A percentile compares a stretch with the other conserved stretches of the same genome.
phyloP scores from a whole-genome alignment of 2,329 filamentous ascomycete species.

The Colletotrichum eleusines region DNA sequence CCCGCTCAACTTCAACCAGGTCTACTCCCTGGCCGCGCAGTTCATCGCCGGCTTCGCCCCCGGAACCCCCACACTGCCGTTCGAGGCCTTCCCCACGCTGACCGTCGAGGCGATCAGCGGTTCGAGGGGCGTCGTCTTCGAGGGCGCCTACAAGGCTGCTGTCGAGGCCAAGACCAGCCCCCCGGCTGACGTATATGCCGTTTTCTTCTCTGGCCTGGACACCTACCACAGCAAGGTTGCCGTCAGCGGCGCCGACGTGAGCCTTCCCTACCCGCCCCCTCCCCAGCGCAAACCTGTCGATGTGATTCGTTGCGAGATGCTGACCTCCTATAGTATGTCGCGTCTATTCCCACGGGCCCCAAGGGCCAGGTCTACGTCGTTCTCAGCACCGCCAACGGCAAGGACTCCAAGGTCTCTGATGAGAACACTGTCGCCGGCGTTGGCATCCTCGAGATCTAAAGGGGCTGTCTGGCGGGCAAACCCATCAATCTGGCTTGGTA shows the following conservation, averaged over 20 bases:
- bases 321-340: constrained; percentile 41
- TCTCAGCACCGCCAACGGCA: constrained; percentile 52
- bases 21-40: constrained; percentile 73
- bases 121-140: constrained; percentile 45
- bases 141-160: constrained; percentile 43
- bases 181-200: constrained; percentile 47
- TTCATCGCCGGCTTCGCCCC: constrained; percentile 71
- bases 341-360: constrained; percentile 47
- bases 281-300: constrained; percentile 40
- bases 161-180: constrained; percentile 34
- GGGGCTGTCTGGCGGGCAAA: background rate
- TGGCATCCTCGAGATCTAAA: constrained; percentile 50
- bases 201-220: constrained; percentile 49
- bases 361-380: constrained; percentile 57
- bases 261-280: constrained; percentile 43
- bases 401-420: constrained; percentile 47
- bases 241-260: constrained; percentile 35
- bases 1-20: constrained; percentile 67
- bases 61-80: constrained; percentile 66
- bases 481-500: no score
- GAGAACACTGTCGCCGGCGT: constrained; percentile 55
- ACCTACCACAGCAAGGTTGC: constrained; percentile 41
- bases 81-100: constrained; percentile 70
- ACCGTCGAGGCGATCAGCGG: constrained; percentile 46
- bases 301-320: constrained; percentile 39